Evolutionary conservation across 257 asterid species (phyloP), one percentile per base, ranked within the genome.

Genomic region (Misopates orontium): DNA sequence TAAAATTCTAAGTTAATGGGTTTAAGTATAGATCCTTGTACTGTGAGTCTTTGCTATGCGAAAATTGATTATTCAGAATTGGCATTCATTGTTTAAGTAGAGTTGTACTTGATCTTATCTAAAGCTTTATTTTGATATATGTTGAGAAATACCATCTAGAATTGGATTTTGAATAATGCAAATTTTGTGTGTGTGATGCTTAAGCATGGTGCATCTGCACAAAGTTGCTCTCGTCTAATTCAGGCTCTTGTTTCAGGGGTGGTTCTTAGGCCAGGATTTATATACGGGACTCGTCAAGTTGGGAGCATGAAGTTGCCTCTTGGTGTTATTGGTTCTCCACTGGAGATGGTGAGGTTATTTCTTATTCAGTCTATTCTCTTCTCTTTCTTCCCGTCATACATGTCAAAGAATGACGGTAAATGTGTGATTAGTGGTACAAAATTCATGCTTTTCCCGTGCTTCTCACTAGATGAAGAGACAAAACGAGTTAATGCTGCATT

Each of bases 191-290:
- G 52, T 60, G 31, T 56, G 66, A 52, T 63, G 60, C 28, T 16
- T 20, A 54, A 15, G 13, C 22, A 12, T 52, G 21, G 44, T 64
- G 11, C 23, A 56, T 48, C 51, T 20, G 1, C 20, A 18, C 13
- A 47, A 54, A 19, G 48, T 67, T 19, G 71, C 11, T 56, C 23
- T 3, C 12, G 22, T 60, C 23, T 39, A 10, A 56, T 19, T 67
- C 73, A 59, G 60, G 47, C 36, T 48, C 54, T 18, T 64, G 66
- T 63, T 75, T 62, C 82, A 93, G 99, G 99, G 51, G 84, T 93
- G 64, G 87, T 93, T 60, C 75, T 93, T 79, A 87, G 99, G 70
- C 99, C 99, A 51, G 99, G 99, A 70, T 90, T 93, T 74, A 87
- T 93, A 68, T 77, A 90, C 55, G 99, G 99, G 64, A 90, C 95